Evolutionary conservation across 1,284 basidiomycete genomes (phyloP), one percentile per base, ranked within the genome.

Genomic region (Vanrija sp.): DNA sequence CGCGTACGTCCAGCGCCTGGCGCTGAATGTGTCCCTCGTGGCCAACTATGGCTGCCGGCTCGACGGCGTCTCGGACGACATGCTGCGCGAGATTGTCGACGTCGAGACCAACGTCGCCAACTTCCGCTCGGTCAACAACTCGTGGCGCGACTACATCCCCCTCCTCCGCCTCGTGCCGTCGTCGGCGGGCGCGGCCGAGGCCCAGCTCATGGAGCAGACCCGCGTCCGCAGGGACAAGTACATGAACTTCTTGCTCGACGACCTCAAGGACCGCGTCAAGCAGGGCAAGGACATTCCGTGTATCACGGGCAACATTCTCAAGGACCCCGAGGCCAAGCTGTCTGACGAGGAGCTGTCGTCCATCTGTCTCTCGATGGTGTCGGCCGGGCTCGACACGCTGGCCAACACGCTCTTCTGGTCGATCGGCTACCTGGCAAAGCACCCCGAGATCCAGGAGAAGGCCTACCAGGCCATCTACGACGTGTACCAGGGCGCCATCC

Each of bases 311-410:
- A 45, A 39, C 42, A 56, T 59, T 37, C 51, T 59, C 41, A 55
- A 55, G 51, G 57, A 59, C 57, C 57, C 57, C 50, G 57, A 59
- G 24, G 53, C 53, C 41, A 55, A 59, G 48, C 53, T 59, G 31
- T 39, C 44, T 25, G 41, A 44, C 9, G 37, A 49, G 20, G 57
- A 59, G 57, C 57, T 55, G 23, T 55, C 53, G 22, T 59, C 57
- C 37, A 55, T 59, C 41, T 59, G 57, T 39, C 57, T 59, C 19
- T 59, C 57, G 37, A 59, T 59, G 57, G 57, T 59, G 12, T 59
- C 57, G 0, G 57, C 57, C 36, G 57, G 57, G 19, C 57, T 59
- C 38, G 57, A 59, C 57, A 59, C 57, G 3, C 57, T 59, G 42
- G 57, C 38, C 45, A 59, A 59, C 57, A 59, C 55, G 9, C 47